Percentiles rank a stretch among this genome's conserved stretches.
These are phyloP conservation scores for Quercus ilex DNA, from an alignment of 306 rosid species.

Conservation along the genomic window DNA sequence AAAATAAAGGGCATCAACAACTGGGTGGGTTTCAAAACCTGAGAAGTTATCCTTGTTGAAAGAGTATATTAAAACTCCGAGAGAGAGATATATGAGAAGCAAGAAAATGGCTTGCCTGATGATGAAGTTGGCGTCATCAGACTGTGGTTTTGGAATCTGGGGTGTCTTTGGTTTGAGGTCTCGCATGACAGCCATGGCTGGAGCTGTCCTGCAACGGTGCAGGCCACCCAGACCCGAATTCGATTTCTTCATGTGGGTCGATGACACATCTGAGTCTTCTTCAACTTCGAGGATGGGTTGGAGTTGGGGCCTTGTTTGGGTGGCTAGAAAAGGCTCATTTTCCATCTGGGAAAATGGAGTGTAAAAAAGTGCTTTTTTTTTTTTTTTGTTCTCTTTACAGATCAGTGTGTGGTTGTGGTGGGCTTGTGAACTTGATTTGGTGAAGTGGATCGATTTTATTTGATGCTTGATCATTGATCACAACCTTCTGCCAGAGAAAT, in stretches of 20 bases:
- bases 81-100: constrained; percentile 47
- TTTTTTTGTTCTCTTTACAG: not conserved
- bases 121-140: constrained; percentile 40
- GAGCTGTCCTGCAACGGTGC: constrained; percentile 73
- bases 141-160: constrained; percentile 43
- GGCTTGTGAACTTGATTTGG: too few relatives aligned
- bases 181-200: constrained; percentile 53
- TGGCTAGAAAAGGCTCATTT: constrained; percentile 42
- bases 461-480: too few relatives aligned
- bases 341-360: constrained; percentile 37
- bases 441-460: too few relatives aligned
- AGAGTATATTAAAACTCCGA: constrained; percentile 67
- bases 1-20: constrained; percentile 78
- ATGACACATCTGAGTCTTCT: constrained; percentile 15
- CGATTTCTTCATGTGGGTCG: constrained; percentile 32
- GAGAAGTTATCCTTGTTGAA: constrained; percentile 58
- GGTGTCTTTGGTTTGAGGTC: constrained; percentile 37
- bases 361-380: not conserved
- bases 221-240: constrained; percentile 12
- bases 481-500: too few relatives aligned
- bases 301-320: constrained; percentile 34
- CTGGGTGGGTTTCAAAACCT: constrained; percentile 63
- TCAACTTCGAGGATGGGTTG: constrained; percentile 16
- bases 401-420: not conserved
- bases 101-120: constrained; percentile 56